These are phyloP conservation scores for Rhodotorula babjevae DNA, from an alignment of 768 basidiomycete species.

Conservation along the genomic window DNA sequence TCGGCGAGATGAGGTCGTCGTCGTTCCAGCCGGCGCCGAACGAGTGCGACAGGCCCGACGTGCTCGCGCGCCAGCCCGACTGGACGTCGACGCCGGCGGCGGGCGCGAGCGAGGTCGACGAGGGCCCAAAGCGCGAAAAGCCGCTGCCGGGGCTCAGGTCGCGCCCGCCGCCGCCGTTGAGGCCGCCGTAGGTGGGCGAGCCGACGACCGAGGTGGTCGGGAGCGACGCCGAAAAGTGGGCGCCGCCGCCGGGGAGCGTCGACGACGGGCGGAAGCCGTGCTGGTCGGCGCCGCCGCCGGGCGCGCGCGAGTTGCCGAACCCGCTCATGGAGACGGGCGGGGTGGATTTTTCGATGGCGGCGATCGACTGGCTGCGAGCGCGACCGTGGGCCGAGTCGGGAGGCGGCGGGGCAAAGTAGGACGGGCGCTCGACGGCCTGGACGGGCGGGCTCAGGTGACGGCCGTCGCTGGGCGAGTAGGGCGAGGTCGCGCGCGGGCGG, in stretches of 20 bases:
- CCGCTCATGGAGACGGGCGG: background rate
- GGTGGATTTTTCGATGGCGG: conserved; percentile 1
- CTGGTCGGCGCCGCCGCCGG: conserved; percentile 21
- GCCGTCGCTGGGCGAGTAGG: background rate
- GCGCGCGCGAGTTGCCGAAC: no score
- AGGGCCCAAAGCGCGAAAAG: conserved; percentile 15
- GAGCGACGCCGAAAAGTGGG: conserved; percentile 32
- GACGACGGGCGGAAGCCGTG: conserved; percentile 33
- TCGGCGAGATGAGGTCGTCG: background rate
- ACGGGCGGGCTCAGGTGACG: conserved; percentile 2
- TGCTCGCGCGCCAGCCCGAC: background rate
- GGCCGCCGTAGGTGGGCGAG: conserved; percentile 9
- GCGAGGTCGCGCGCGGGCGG: background rate
- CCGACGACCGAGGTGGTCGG: conserved; percentile 33
- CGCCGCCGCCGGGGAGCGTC: background rate
- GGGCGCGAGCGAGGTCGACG: background rate
- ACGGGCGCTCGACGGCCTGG: background rate
- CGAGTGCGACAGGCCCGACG: conserved; percentile 18
- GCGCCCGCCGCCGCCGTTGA: background rate
- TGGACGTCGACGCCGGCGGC: background rate
- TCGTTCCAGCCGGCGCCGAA: conserved; percentile 25
- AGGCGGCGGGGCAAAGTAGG: conserved; percentile 22
- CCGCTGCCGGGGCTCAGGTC: background rate
- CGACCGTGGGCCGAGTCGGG: conserved; percentile 10
- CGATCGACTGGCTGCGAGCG: conserved; percentile 9